Base-by-base conservation (phyloP, 768 basidiomycete species). In the Suillus plorans region DNA sequence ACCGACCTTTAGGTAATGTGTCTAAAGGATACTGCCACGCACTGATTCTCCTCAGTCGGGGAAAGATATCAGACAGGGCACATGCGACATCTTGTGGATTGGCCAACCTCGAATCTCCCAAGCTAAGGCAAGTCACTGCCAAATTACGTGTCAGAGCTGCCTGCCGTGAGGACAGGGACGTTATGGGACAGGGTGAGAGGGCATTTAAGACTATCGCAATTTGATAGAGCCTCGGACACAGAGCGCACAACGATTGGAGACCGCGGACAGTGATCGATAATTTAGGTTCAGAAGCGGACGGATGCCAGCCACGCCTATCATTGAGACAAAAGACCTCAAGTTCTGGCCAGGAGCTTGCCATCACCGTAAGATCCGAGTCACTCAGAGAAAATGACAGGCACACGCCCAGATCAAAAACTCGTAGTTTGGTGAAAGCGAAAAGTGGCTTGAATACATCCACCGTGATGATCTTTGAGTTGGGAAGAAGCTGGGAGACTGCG, bases 301-400 rank as follows among this genome's bases (percentile, higher is more conserved):
- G 20, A 41, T 41, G 28, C 58, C 58, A 59, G 28, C 58, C 25
- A 42, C 58, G 58, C 25, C 58, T 41, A 2, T 59, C 58, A 28
- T 59, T 59, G 39, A 59, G 58, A 25, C 28, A 42, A 18, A 59
- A 28, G 18, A 59, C 41, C 41, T 59, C 58, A n/a, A 59, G 58
- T 42, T 59, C 58, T 28, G 58, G 58, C 58, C 58, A 59, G 58
- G 41, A 59, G 58, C 25, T 42, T 42, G 58, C 58, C 58, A 59
- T 59, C 12, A 41, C 20, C 12, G 58, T 28, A 59, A 59, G 39
- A 18, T 59, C 58, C 6, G 41, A 59, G 39, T 59, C 58, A 59
- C 41, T 28, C 18, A 59, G 18, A 31, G 58, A 42, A 59, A 42
- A 59, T 42, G 58, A 59, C 28, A 59, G 41, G 41, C 58, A 59